Percentiles rank a stretch among this genome's conserved stretches.
phyloP scores from a whole-genome alignment of 2,329 filamentous ascomycete species.

The Orbilia oligospora region DNA sequence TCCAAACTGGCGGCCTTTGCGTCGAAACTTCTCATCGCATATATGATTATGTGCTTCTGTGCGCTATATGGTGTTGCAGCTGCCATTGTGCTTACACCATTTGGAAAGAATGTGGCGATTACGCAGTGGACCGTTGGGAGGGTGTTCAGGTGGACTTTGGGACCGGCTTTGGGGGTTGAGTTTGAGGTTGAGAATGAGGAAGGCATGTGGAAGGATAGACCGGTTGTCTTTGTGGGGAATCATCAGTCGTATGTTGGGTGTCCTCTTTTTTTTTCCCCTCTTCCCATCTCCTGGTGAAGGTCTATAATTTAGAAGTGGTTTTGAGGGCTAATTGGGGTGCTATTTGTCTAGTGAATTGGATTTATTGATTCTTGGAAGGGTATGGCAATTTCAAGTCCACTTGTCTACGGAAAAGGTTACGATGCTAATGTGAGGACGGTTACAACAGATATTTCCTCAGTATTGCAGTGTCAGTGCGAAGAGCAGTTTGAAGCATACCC shows the following conservation, averaged over 20 bases:
- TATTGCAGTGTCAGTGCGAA: slow-evolving; percentile 96
- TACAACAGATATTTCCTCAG: slow-evolving; percentile 82
- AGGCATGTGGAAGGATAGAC: slow-evolving; percentile 76
- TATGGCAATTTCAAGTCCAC: slow-evolving; percentile 34
- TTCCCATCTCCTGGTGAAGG: no score
- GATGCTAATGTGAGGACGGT: background rate
- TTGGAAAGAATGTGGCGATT: slow-evolving; percentile 78
- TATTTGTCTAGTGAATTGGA: slow-evolving; percentile 79
- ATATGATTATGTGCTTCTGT: slow-evolving; percentile 74
- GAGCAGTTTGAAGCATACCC: slow-evolving; percentile 81
- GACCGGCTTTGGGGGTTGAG: slow-evolving; percentile 79
- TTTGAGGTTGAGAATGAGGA: slow-evolving; percentile 81
- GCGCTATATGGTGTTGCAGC: slow-evolving; percentile 82
- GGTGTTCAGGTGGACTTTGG: slow-evolving; percentile 84
- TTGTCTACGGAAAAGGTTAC: background rate
- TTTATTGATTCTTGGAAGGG: slow-evolving; percentile 83
- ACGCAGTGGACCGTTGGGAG: slow-evolving; percentile 88
- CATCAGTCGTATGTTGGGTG: slow-evolving; percentile 78
- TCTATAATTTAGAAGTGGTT: no score
- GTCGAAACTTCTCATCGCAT: slow-evolving; percentile 78
- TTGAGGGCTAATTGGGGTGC: background rate
- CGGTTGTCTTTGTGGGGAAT: slow-evolving; percentile 92
- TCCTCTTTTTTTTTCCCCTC: no score
- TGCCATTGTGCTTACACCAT: slow-evolving; percentile 78
- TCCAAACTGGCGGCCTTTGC: slow-evolving; percentile 73